Evolutionary conservation across 2,329 filamentous ascomycete species (phyloP), one percentile per base, ranked within the genome.

Genomic region (Exophiala dermatitidis): DNA sequence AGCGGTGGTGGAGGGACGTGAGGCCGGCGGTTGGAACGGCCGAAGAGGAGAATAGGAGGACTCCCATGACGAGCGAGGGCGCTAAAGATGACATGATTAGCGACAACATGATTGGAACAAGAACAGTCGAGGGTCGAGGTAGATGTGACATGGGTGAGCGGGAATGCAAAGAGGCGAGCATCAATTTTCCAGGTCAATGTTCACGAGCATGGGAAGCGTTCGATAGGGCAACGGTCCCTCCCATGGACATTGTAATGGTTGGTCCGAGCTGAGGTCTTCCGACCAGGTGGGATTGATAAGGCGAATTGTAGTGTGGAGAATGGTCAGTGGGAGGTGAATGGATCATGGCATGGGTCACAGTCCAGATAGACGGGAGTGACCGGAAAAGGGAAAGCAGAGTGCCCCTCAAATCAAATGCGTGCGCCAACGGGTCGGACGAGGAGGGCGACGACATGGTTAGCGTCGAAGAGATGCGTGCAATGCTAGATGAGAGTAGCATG

Each of bases 41-140:
- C 54, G 50, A 37, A 38, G 46, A 3, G 31, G 53, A 28, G 44
- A 42, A 48, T 54, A 54, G 5, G 56, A 46, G 8, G 59, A 54
- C 34, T 54, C 51, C 59, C 59, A 62, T 30, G 57, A 45, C 26
- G 54, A 55, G 26, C 54, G 54, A 36, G 52, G 53, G 31, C 53
- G 59, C 59, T 62, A 58, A 31, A 45, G 43, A 56, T n/a, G 41
- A 32, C 28, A 31, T 30, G 32, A 36, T 60, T 55, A 59, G 57
- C 46, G 41, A 47, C 42, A 31, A 53, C 31, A 26, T 42, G 43
- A 49, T 28, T 33, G 46, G 46, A 52, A 54, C 46, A 41, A 31
- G 29, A 45, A 10, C 3, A 9, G 5, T 31, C 32, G 28, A 45
- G 12, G 38, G 38, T 9, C 4, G 38, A 28, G 12, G 38, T 10